A percentile compares a stretch with the other conserved stretches of the same genome.
These are phyloP conservation scores for Termitomyces sp. DNA, from an alignment of 768 basidiomycete genomes.

Conservation along the genomic window DNA sequence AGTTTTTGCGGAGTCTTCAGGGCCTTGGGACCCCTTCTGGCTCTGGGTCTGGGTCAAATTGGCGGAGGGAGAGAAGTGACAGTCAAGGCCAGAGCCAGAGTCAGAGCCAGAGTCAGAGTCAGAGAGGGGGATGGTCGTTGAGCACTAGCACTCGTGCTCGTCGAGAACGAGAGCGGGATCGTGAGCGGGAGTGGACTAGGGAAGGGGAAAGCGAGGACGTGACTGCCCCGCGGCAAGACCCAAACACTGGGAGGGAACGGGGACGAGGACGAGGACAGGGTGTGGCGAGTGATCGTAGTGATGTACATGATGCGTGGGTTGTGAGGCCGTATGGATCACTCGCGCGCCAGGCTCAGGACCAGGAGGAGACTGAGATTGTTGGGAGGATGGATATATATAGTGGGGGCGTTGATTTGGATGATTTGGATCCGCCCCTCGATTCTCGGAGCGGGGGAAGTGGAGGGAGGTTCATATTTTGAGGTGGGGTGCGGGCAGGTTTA, in stretches of 20 bases:
- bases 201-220: background rate
- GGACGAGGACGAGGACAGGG: background rate
- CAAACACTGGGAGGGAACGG: background rate
- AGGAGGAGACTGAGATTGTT: slow-evolving; percentile 17
- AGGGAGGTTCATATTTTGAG: background rate
- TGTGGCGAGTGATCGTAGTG: background rate
- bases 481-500: background rate
- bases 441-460: background rate
- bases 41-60: slow-evolving; percentile 2
- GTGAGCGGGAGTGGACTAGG: background rate
- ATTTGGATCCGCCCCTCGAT: background rate
- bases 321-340: background rate
- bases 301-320: background rate
- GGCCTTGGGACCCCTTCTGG: slow-evolving; percentile 43
- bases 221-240: background rate
- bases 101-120: background rate
- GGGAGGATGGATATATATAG: slow-evolving; percentile 15
- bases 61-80: slow-evolving; percentile 2
- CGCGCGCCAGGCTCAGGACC: slow-evolving; percentile 8
- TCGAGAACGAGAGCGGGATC: background rate
- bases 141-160: background rate
- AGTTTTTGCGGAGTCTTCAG: slow-evolving; percentile 59
- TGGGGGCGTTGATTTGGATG: background rate
- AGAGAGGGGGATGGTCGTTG: background rate
- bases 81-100: background rate